phyloP scores from a whole-genome alignment of 257 asterid genomes.

The Petunia secreta region DNA sequence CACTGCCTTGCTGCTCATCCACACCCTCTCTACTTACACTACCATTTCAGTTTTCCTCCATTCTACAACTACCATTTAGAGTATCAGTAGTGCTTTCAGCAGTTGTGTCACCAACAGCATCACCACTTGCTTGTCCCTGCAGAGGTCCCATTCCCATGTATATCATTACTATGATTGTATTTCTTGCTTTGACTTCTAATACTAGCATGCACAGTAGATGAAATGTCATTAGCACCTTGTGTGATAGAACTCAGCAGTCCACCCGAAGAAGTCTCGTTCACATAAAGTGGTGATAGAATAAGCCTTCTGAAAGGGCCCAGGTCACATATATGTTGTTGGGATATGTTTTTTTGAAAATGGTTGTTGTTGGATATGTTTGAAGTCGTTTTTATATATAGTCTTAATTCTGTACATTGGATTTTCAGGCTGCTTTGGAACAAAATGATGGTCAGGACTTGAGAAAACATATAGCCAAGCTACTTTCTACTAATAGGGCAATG shows the following conservation, averaged over 20 bases:
- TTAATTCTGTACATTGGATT: too few species aligned
- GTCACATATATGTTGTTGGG: constrained; percentile 90
- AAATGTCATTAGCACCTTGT: constrained; percentile 97
- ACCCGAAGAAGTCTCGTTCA: constrained; percentile 65
- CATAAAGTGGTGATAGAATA: constrained; percentile 83
- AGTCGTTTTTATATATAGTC: too few species aligned
- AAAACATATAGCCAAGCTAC: too few species aligned
- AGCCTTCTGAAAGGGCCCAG: constrained; percentile 88
- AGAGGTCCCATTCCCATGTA: constrained; percentile 48
- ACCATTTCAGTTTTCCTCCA: constrained; percentile 60
- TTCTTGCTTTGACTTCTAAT: constrained; percentile 85
- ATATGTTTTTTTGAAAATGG: too few species aligned
- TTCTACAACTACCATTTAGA: constrained; percentile 48
- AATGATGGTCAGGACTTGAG: too few species aligned
- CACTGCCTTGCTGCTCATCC: constrained; percentile 53
- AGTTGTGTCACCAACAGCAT: constrained; percentile 60
- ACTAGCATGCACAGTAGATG: constrained; percentile 93
- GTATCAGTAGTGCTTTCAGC: constrained; percentile 50
- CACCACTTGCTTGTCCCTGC: constrained; percentile 54
- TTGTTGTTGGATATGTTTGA: too few species aligned
- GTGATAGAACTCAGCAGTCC: constrained; percentile 91
- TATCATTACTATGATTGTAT: constrained; percentile 60
- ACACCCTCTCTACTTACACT: constrained; percentile 45
- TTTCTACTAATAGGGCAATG: too few species aligned
- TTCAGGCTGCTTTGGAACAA: too few species aligned